A percentile compares a stretch with the other conserved stretches of the same genome.
These are phyloP conservation scores for Euptelea pleiosperma DNA, from an alignment of 164 flowering plant species.

Conservation along the genomic window DNA sequence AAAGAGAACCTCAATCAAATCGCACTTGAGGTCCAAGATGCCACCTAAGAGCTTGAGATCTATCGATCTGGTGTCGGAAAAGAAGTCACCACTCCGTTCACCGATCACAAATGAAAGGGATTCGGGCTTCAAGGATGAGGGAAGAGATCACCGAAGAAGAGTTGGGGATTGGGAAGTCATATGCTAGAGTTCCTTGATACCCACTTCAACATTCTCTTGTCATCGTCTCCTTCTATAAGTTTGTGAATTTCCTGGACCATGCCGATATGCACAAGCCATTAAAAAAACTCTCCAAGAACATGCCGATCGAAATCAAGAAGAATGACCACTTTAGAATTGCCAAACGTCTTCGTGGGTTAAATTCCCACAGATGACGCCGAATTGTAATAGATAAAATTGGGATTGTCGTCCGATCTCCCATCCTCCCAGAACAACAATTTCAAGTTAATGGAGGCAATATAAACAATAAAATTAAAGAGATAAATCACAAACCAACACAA, in stretches of 20 bases:
- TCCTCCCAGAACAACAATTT: no score
- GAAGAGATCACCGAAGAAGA: no score
- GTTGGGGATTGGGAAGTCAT: no score
- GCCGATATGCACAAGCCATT: constrained; percentile 69
- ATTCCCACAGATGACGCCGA: no score
- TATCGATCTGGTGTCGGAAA: constrained; percentile 30
- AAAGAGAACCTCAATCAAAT: constrained; percentile 85
- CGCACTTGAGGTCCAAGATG: constrained; percentile 80
- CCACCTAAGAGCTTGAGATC: constrained; percentile 55
- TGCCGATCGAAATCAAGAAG: no score
- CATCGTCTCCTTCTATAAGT: constrained; percentile 93
- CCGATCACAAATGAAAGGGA: constrained; percentile 53
- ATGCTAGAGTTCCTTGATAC: neutral
- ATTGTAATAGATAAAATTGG: no score
- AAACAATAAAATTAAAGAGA: no score
- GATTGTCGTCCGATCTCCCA: no score
- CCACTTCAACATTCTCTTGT: constrained; percentile 35
- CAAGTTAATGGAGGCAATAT: no score
- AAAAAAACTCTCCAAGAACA: constrained; percentile 83
- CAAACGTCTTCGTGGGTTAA: no score
- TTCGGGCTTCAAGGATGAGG: constrained; percentile 55
- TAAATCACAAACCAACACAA: no score
- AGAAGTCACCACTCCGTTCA: constrained; percentile 39
- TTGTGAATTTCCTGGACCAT: constrained; percentile 89
- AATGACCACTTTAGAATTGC: no score